phyloP scores from a whole-genome alignment of 2,329 filamentous ascomycete genomes.

The Pseudocercospora fuligena region DNA sequence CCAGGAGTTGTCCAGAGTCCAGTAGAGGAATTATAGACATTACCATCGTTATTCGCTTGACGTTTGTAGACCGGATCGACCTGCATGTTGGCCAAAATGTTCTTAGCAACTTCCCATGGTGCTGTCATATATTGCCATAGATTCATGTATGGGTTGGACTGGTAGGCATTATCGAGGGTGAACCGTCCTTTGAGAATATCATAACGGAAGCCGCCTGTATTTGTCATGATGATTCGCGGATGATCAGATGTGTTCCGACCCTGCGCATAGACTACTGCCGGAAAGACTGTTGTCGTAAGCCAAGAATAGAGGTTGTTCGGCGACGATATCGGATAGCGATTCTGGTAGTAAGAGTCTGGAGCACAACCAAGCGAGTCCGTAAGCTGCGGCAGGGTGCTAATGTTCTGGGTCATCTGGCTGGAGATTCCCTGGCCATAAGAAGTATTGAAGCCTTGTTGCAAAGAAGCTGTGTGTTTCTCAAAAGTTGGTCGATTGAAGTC shows the following conservation, averaged over 20 bases:
- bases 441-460: constrained; percentile 27
- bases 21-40: constrained; percentile 22
- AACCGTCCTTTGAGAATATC: constrained; percentile 68
- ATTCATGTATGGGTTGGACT: constrained; percentile 61
- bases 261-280: constrained; percentile 58
- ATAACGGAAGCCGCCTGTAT: constrained; percentile 66
- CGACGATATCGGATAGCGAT: constrained; percentile 16
- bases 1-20: constrained; percentile 47
- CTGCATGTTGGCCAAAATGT: constrained; percentile 32
- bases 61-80: constrained; percentile 33
- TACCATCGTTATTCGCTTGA: constrained; percentile 15
- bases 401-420: constrained; percentile 23
- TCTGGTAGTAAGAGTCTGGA: constrained; percentile 26
- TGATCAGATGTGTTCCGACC: constrained; percentile 50
- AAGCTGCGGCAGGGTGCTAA: constrained; percentile 25
- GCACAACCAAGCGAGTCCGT: constrained; percentile 25
- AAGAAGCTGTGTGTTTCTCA: constrained; percentile 60
- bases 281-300: constrained; percentile 28
- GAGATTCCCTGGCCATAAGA: constrained; percentile 27
- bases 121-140: constrained; percentile 57
- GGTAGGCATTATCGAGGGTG: constrained; percentile 59
- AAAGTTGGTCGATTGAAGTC: constrained; percentile 73
- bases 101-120: constrained; percentile 28
- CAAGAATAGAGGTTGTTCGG: constrained; percentile 29
- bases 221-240: constrained; percentile 63